A percentile compares a stretch with the other conserved stretches of the same genome.
phyloP scores from a whole-genome alignment of 2,329 filamentous ascomycete genomes.

The Colletotrichum tabaci region DNA sequence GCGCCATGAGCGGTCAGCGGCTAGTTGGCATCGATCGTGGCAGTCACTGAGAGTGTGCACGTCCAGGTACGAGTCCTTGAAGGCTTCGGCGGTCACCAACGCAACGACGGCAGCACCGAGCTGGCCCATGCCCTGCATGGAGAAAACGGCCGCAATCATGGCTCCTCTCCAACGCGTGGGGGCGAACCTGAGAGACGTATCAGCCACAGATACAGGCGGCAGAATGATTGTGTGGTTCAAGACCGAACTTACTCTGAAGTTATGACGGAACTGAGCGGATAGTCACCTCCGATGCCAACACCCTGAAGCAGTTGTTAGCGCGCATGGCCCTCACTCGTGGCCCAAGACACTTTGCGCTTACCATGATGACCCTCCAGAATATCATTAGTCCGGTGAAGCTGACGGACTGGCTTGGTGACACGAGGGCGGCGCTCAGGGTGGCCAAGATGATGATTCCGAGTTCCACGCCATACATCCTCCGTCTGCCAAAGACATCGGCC shows the following conservation, averaged over 20 bases:
- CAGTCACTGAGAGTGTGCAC: slow-evolving; percentile 63
- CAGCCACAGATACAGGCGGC: neutral
- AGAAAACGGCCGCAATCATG: slow-evolving; percentile 88
- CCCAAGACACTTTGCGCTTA: slow-evolving; percentile 47
- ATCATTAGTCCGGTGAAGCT: slow-evolving; percentile 74
- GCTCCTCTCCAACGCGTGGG: slow-evolving; percentile 86
- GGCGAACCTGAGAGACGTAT: slow-evolving; percentile 71
- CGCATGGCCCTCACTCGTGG: neutral
- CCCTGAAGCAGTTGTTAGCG: slow-evolving; percentile 57
- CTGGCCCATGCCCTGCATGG: slow-evolving; percentile 89
- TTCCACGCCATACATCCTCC: slow-evolving; percentile 87
- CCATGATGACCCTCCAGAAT: slow-evolving; percentile 84
- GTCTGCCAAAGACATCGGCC: slow-evolving; percentile 82
- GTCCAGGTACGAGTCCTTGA: slow-evolving; percentile 66
- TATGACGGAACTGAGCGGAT: slow-evolving; percentile 85
- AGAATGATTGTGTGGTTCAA: neutral
- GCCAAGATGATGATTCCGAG: slow-evolving; percentile 80
- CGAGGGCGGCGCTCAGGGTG: slow-evolving; percentile 77
- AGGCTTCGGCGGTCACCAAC: slow-evolving; percentile 76
- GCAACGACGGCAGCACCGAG: slow-evolving; percentile 79
- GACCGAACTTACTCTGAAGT: slow-evolving; percentile 74
- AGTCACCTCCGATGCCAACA: slow-evolving; percentile 85
- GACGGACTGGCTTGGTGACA: slow-evolving; percentile 73
- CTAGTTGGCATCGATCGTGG: slow-evolving; percentile 73
- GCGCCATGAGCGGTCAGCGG: slow-evolving; percentile 87